Evolutionary conservation across 805 yeast genomes (phyloP), one percentile per base, ranked within the genome.

Genomic region (Lipomyces orientalis): DNA sequence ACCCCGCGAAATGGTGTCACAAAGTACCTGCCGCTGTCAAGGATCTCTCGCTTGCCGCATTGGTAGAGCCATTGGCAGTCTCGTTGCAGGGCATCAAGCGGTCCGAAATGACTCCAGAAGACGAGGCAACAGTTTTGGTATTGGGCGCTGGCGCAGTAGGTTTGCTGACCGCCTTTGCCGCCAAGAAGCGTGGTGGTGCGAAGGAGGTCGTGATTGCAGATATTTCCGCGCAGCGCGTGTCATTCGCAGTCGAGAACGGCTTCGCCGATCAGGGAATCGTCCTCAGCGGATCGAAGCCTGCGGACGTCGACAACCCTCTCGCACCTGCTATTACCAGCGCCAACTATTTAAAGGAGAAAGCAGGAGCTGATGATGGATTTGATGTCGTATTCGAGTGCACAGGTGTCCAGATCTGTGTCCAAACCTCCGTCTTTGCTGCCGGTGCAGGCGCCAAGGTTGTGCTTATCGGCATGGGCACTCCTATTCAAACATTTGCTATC

Each of bases 131-230:
- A 25, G 90, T 89, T 25, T 87, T 86, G 49, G 90, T 90, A 0
- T 87, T 88, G 68, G 97, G 96, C 61, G 94, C 95, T 31, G 97
- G 97, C 12, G 94, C 96, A 8, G 91, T 90, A 67, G 97, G 96
- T 29, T 77, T 91, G 61, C 81, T 90, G 68, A 82, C 87, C 61
- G 93, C 92, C 37, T 87, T 88, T 51, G 89, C 86, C 54, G 91
- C 91, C 19, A 84, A 82, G 69, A 87, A 88, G 8, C 49, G 22
- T 1, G 87, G 86, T 71, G 96, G 96, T 35, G 94, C 94, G 8
- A 79, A 87, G 12, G 81, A 84, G 8, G 87, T 90, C 35, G 80
- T 90, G 60, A 85, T 88, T 61, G 83, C 89, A 54, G 97, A 90
- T 77, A 81, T 90, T 60, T 82, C 87, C 4, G 54, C 71, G 49